Base-by-base conservation (phyloP, 176 grass and related monocot species). In the Dendrocalamus sinicus region DNA sequence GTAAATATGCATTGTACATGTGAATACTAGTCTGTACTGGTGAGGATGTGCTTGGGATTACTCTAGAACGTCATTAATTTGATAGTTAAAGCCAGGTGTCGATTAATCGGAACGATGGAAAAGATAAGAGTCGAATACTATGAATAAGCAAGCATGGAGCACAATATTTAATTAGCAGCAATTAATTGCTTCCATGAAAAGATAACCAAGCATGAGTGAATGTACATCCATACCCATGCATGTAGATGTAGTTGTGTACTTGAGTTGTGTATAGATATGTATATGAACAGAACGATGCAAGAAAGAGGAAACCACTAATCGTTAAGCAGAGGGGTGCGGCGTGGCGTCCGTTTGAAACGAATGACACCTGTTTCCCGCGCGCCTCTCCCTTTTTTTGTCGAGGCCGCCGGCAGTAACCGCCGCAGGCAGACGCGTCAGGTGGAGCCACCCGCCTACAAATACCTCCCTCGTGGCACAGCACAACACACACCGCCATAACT, bases 321-420 rank as follows among this genome's bases (percentile, higher is more conserved):
- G 8, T 59, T n/a, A n/a, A n/a, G 55, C 55, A n/a, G 15, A 19
- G 52, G 43, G 43, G 52, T 1, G 52, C 52, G 16, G 19, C 2
- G 53, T 17, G 37, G 39, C 39, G 57, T 26, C 12, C 4, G 16
- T 72, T 72, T 59, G 80, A 83, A 83, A 83, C 68, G 44, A 30
- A 7, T 73, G 45, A 7, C 59, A 30, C 41, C 43, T 67, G 44
- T 66, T 80, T 80, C 61, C 61, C 43, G 61, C 80, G 37, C 15
- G 16, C 3, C 35, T 13, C 30, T 82, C 37, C 37, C 53, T 55
- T 37, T 32, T 59, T 28, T 20, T 46, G 58, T 8, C 2, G 17
- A 59, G 9, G n/a, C 23, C 23, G 57, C 15, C 12, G 2, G 30
- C 40, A n/a, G 2, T 13, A 73, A 47, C 20, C 70, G 40, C 75